Percentiles rank a stretch among this genome's conserved stretches.
These are phyloP conservation scores for Mallotus nudiflorus DNA, from an alignment of 345 rosid genomes.

Conservation along the genomic window DNA sequence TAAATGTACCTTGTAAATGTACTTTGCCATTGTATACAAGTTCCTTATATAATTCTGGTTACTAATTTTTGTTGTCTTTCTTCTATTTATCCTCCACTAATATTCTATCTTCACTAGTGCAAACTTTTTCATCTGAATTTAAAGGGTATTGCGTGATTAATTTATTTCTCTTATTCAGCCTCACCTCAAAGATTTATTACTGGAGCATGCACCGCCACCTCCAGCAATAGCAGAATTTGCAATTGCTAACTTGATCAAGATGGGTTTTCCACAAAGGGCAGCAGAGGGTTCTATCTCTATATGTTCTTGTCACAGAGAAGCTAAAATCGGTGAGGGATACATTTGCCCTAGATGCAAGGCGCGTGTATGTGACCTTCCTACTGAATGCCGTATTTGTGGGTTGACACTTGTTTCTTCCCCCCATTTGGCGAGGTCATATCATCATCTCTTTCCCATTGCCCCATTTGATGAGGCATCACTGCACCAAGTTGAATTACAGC, in stretches of 20 bases:
- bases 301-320: slow-evolving; percentile 90
- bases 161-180: slow-evolving; percentile 39
- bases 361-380: slow-evolving; percentile 83
- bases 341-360: slow-evolving; percentile 95
- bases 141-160: background rate
- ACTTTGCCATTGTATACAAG: background rate
- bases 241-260: slow-evolving; percentile 73
- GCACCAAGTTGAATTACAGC: slow-evolving; percentile 36
- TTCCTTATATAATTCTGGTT: background rate
- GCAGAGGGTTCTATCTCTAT: slow-evolving; percentile 80
- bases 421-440: slow-evolving; percentile 93
- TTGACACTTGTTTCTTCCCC: slow-evolving; percentile 94
- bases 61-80: background rate
- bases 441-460: slow-evolving; percentile 88
- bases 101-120: background rate
- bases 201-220: slow-evolving; percentile 98
- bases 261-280: slow-evolving; percentile 93
- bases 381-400: slow-evolving; percentile 85
- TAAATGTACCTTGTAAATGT: background rate
- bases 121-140: background rate
- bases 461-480: slow-evolving; percentile 70
- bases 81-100: background rate
- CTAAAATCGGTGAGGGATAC: slow-evolving; percentile 75
- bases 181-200: slow-evolving; percentile 73
- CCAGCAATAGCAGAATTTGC: slow-evolving; percentile 95